Evolutionary conservation across 2,329 filamentous ascomycete genomes (phyloP), one percentile per base, ranked within the genome.

Genomic region (Fusarium equiseti): DNA sequence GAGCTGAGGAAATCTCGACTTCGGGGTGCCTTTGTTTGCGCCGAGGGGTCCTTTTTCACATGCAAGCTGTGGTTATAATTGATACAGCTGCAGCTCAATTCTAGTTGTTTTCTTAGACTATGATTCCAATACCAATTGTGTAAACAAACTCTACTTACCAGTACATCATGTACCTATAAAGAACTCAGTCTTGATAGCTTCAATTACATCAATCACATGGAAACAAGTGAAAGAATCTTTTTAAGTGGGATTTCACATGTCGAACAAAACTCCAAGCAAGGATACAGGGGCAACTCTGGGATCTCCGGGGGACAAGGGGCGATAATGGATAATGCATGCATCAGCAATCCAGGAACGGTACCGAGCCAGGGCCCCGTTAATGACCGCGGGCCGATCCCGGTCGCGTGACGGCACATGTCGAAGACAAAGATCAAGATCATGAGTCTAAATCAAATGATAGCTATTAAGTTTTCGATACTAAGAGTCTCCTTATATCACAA

Each of bases 11-110:
- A 62, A 66, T 56, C 48, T 56, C 43, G 63, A 38, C 62, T 59
- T 63, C 22, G 40, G 42, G 59, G 55, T 68, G 20, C 42, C 20
- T 44, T 43, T 16, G 18, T 8, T 22, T 53, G 50, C 50, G 58
- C 72, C 68, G 73, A 76, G 71, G 63, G 66, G 71, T 51, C 46
- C 54, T 59, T 61, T 45, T 66, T 76, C 75, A 76, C 75, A 73
- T 76, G 75, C 66, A 63, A 70, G 35, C 15, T 55, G n/a, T 10
- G 20, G 6, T 27, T 29, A 22, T 18, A 27, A 16, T 43, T 31
- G 9, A 51, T n/a, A 20, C 29, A 29, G 31, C 56, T 62, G 48
- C n/a, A 42, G 22, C 8, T 46, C 26, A 46, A 46, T 32, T 50
- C 6, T 12, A 31, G 43, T 5, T 22, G 8, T 51, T 46, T 6